phyloP scores from a whole-genome alignment of 768 basidiomycete genomes.

The Mycena metata region DNA sequence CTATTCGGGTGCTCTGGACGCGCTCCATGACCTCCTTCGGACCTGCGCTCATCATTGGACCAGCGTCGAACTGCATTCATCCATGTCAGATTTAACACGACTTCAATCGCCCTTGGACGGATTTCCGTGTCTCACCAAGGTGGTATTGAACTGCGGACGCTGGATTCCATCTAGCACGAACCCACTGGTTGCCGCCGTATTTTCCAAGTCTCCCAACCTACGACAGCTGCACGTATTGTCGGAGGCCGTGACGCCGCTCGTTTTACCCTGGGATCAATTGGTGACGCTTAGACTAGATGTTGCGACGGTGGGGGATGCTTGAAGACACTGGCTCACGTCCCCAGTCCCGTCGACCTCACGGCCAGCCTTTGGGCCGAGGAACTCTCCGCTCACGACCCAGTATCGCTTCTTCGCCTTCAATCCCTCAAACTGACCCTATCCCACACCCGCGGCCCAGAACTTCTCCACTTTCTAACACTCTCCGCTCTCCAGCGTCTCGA shows the following conservation, averaged over 20 bases:
- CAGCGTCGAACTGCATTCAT: slow-evolving; percentile 14
- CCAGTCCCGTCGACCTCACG: slow-evolving; percentile 1
- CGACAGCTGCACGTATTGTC: slow-evolving; percentile 18
- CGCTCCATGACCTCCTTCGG: neutral
- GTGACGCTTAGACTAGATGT: slow-evolving; percentile 18
- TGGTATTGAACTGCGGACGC: neutral
- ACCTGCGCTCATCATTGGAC: slow-evolving; percentile 11
- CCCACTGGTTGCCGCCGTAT: neutral
- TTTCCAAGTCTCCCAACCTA: neutral
- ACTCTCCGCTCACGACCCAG: neutral
- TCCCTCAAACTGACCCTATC: slow-evolving; percentile 6
- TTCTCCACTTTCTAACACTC: slow-evolving; percentile 11
- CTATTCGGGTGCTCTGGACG: neutral
- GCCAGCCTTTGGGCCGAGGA: neutral
- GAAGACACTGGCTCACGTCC: neutral
- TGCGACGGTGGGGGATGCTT: neutral
- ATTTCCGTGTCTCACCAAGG: neutral
- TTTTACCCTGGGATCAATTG: slow-evolving; percentile 10
- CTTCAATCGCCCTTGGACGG: neutral
- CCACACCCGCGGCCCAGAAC: slow-evolving; percentile 22
- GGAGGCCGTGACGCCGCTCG: neutral
- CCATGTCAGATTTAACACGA: neutral
- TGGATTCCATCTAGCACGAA: neutral
- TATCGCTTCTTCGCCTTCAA: slow-evolving; percentile 14
- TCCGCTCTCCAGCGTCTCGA: slow-evolving; percentile 20